Base-by-base conservation (phyloP, 441 rosid species). In the Geranium incanum region DNA sequence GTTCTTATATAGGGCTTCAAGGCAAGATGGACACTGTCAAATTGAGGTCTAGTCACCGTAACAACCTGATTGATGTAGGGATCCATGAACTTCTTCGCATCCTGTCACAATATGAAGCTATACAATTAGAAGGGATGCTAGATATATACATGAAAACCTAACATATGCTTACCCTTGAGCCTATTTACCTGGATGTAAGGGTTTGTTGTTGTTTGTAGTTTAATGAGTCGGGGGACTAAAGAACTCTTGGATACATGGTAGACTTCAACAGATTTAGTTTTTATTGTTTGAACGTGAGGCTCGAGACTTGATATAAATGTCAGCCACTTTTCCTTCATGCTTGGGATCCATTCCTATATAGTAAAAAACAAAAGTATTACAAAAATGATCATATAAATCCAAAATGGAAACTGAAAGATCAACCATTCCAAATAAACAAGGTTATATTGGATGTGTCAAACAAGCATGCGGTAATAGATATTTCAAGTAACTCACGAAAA, bases 281-380 rank as follows among this genome's bases (percentile, higher is more conserved):
- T 74, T 70, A 81, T 41, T 62, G 69, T 78, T 13, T 71, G 78
- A 77, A 76, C 45, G 70, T 70, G 73, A 62, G 80, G 83, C 78
- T 76, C 79, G 3, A 80, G 75, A 60, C 69, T 67, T 18, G 69
- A 71, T 18, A 81, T 64, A 63, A 75, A 50, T 18, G 79, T 62
- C 21, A 79, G 68, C 72, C 36, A 73, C 0, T 77, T 70, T n/a
- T 84, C 85, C 78, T 78, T 80, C 72, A 78, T 74, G 76, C 71
- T 67, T 68, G 85, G 85, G 52, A 84, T 75, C 82, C 78, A 84
- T 73, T 76, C 68, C 87, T 84, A 78, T 38, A 67, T 50, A 71
- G 64, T 4, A 50, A 60, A 66, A 67, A 2, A 62, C 7, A 6
- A 7, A 9, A 62, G 12, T 18, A 62, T 62, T 18, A 62, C 13